Conservation (phyloP, 768 basidiomycete genomes). For the Amanita pallidorosea region DNA sequence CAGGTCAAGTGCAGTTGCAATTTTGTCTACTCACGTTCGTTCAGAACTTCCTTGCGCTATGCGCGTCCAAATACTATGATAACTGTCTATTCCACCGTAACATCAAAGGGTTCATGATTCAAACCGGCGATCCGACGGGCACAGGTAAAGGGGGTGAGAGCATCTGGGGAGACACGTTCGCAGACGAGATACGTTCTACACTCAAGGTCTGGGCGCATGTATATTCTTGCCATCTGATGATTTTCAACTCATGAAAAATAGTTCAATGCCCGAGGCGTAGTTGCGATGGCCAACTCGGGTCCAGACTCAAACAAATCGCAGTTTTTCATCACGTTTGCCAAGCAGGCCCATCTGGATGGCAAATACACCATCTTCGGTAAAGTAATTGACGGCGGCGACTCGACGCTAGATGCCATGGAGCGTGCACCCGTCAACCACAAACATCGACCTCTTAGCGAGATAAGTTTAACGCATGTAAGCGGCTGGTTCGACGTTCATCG, state of each 20-base stretch:
- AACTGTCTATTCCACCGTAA: slow-evolving; percentile 85
- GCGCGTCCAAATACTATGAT: slow-evolving; percentile 83
- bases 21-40: slow-evolving; percentile 5
- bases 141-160: slow-evolving; percentile 95
- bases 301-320: slow-evolving; percentile 89
- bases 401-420: slow-evolving; percentile 91
- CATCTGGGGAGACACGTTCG: slow-evolving; percentile 88
- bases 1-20: slow-evolving; percentile 3
- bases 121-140: slow-evolving; percentile 84
- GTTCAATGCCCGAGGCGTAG: slow-evolving; percentile 92
- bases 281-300: slow-evolving; percentile 98
- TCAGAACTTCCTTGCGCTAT: slow-evolving; percentile 93
- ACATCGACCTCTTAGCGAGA: slow-evolving; percentile 78
- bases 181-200: slow-evolving; percentile 89
- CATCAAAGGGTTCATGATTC: slow-evolving; percentile 94
- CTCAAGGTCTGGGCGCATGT: slow-evolving; percentile 54
- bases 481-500: slow-evolving; percentile 4
- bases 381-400: slow-evolving; percentile 97
- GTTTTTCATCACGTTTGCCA: slow-evolving; percentile 84
- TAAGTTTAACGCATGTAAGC: slow-evolving; percentile 72
- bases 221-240: slow-evolving; percentile 7
- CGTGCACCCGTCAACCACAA: slow-evolving; percentile 84
- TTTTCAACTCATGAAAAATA: slow-evolving; percentile 19
- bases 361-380: slow-evolving; percentile 94
- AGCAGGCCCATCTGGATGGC: slow-evolving; percentile 88